phyloP scores from a whole-genome alignment of 768 basidiomycete species.

The Suillus decipiens region DNA sequence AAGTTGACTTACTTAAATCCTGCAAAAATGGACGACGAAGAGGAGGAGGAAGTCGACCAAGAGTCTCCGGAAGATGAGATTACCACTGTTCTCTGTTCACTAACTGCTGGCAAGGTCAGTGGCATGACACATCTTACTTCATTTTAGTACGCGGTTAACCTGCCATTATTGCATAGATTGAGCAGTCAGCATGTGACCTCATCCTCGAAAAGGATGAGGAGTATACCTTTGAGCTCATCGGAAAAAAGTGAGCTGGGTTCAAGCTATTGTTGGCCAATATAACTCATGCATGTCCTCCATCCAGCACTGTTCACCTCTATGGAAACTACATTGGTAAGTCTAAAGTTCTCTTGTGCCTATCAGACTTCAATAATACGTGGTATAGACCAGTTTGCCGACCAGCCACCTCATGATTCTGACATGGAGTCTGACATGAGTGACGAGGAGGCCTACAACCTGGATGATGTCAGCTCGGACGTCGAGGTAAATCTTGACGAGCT shows the following conservation, averaged over 20 bases:
- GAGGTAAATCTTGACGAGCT: constrained; percentile 69
- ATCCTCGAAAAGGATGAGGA: constrained; percentile 67
- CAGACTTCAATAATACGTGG: constrained; percentile 8
- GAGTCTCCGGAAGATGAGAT: constrained; percentile 39
- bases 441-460: constrained; percentile 60
- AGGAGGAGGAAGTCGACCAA: constrained; percentile 45
- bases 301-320: constrained; percentile 71
- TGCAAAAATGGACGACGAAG: constrained; percentile 37
- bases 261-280: constrained; percentile 2
- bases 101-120: constrained; percentile 80
- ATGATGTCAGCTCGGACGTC: constrained; percentile 81
- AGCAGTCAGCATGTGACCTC: constrained; percentile 72
- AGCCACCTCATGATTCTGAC: constrained; percentile 51
- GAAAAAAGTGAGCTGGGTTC: constrained; percentile 70
- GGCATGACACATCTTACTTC: constrained; percentile 1
- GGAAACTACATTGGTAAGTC: constrained; percentile 81
- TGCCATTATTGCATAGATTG: constrained; percentile 51
- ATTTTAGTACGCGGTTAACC: background rate
- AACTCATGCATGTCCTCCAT: constrained; percentile 5
- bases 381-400: constrained; percentile 56
- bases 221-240: constrained; percentile 69
- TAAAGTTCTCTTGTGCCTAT: background rate
- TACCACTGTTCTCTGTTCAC: constrained; percentile 70
- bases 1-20: constrained; percentile 61
- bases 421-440: constrained; percentile 43